Evolutionary conservation across 2,329 filamentous ascomycete species (phyloP), one percentile per base, ranked within the genome.

Genomic region (Diaporthe sp.): DNA sequence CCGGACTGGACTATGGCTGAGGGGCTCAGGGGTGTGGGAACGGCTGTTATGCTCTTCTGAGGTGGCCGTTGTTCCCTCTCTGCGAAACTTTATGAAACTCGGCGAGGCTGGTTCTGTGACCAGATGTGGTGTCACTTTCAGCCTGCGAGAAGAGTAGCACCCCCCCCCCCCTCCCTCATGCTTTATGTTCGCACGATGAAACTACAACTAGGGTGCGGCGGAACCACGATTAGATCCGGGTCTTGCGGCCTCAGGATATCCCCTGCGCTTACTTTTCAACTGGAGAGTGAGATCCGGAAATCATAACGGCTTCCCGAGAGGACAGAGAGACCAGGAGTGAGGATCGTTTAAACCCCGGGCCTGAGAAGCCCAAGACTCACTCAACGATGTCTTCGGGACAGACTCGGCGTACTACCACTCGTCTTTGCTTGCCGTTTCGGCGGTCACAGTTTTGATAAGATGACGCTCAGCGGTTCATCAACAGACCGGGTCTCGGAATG

Each of bases 21-120:
- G 12, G 9, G 55, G 22, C 28, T 58, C 17, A 71, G 84, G 85
- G 77, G 83, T 80, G 28, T 88, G 86, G 86, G 87, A 88, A 72
- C 77, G 88, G 58, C 82, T 82, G 19, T 84, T 83, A 72, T 88
- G 86, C 76, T 80, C 88, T 53, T 70, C 34, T 70, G 49, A 70
- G 46, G 49, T 42, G 7, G 2, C 5, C 13, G 62, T 28, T 37
- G 22, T 31, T 0, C 28, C 28, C 28, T 31, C 28, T 28, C 28
- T 3, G 28, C 28, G 2, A 28, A 28, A 3, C 28, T 28, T 28
- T 3, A 28, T 28, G 2, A 3, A 28, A 28, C 28, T 2, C 28
- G 2, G 28, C 3, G 28, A 31, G 28, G 4, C 28, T 31, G 28
- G 28, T 31, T 42, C 19, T n/a, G 6, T 31, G 1, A 5, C 5